Evolutionary conservation across 805 yeast genomes (phyloP).

Genomic region (Saccharomycopsis synnaedendra): DNA sequence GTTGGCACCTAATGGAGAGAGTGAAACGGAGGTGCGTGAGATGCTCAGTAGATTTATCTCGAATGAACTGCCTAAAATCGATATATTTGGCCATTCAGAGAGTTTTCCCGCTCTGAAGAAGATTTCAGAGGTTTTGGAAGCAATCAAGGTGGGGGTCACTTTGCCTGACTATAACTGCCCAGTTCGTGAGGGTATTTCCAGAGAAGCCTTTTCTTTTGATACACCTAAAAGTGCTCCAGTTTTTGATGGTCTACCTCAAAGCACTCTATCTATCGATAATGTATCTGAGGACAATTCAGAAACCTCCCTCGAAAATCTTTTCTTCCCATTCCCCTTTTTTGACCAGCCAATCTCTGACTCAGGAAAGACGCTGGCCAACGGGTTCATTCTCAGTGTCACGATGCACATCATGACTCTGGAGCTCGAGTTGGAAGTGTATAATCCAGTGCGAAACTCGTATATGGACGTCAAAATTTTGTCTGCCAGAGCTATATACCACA

Average conservation of each 20-base stretch:
- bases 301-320: too few species aligned
- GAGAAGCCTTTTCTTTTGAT: too few species aligned
- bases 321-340: too few species aligned
- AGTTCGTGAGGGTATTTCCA: not conserved
- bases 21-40: conserved; percentile 10
- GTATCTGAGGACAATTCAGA: not conserved
- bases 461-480: conserved; percentile 29
- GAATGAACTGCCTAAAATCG: conserved; percentile 25
- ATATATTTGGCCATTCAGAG: conserved; percentile 22
- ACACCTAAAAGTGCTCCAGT: too few species aligned
- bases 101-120: conserved; percentile 17
- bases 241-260: too few species aligned
- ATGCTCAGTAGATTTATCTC: conserved; percentile 30
- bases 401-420: conserved; percentile 46
- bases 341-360: not conserved
- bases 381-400: conserved; percentile 37
- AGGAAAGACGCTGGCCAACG: conserved; percentile 15
- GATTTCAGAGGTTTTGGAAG: conserved; percentile 20
- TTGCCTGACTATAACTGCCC: conserved; percentile 20
- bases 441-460: conserved; percentile 41
- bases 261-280: not conserved
- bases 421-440: conserved; percentile 40
- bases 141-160: conserved; percentile 21
- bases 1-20: conserved; percentile 3
- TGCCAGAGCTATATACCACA: conserved; percentile 39